Percentiles rank a stretch among this genome's conserved stretches.
phyloP scores from a whole-genome alignment of 208 protist species.

The Leishmania turanica region DNA sequence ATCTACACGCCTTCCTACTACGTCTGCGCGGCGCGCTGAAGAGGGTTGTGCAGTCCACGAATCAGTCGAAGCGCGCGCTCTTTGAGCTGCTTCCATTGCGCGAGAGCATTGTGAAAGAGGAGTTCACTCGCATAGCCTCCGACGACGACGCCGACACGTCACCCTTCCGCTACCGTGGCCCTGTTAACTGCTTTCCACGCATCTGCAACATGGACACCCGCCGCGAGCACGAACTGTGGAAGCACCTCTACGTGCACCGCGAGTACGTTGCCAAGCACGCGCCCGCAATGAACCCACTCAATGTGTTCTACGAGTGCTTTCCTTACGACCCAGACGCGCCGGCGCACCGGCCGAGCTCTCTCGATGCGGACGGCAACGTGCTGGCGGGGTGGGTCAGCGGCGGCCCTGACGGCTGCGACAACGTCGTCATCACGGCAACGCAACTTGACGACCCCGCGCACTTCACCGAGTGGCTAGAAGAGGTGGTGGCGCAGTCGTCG shows the following conservation, averaged over 20 bases:
- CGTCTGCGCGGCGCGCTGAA: conserved; percentile 49
- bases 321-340: conserved; percentile 45
- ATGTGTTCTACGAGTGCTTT: conserved; percentile 77
- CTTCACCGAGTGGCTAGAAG: conserved; percentile 78
- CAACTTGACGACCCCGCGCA: conserved; percentile 39
- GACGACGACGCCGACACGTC: conserved; percentile 22
- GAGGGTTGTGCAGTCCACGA: conserved; percentile 41
- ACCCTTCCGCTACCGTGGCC: conserved; percentile 65
- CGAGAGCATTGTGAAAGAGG: conserved; percentile 53
- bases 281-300: conserved; percentile 63
- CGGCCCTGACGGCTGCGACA: conserved; percentile 48
- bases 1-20: conserved; percentile 52
- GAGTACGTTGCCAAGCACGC: conserved; percentile 68
- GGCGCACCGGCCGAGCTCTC: conserved; percentile 1
- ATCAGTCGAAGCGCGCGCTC: conserved; percentile 36
- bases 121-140: conserved; percentile 58
- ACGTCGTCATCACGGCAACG: conserved; percentile 51
- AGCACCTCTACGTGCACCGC: conserved; percentile 51
- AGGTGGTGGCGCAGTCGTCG: conserved; percentile 79
- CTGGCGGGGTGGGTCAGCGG: conserved; percentile 66
- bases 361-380: conserved; percentile 2
- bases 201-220: conserved; percentile 70
- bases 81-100: conserved; percentile 52
- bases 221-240: conserved; percentile 64
- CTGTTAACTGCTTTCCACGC: conserved; percentile 71